Evolutionary conservation across 108 stramenopile genomes (phyloP).

Genomic region (Schizochytrium sp.): DNA sequence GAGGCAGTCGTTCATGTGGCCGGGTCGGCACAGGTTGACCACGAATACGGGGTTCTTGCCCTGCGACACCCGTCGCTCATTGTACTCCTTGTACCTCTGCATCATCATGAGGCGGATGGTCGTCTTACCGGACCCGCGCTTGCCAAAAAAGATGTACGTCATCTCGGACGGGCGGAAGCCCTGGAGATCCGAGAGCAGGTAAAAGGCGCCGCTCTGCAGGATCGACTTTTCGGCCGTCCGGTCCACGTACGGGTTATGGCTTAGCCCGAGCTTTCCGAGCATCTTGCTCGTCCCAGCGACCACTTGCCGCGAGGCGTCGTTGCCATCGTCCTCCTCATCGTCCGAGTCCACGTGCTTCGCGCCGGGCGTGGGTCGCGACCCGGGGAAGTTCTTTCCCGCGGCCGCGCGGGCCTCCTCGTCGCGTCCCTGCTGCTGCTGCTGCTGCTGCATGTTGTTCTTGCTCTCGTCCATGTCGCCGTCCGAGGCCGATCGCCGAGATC

Average conservation of each 20-base stretch:
- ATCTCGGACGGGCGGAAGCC: conserved; percentile 1
- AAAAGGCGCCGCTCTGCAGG: neutral
- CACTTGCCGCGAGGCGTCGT: neutral
- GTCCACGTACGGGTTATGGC: conserved; percentile 14
- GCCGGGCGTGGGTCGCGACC: neutral
- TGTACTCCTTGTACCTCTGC: conserved; percentile 17
- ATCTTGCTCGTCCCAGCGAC: conserved; percentile 14
- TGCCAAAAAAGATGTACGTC: conserved; percentile 8
- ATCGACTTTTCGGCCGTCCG: conserved; percentile 1
- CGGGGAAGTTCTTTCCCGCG: neutral
- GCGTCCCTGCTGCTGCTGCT: neutral
- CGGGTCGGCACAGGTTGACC: conserved; percentile 12
- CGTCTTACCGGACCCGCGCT: conserved; percentile 9
- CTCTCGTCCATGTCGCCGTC: neutral
- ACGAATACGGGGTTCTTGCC: conserved; percentile 1
- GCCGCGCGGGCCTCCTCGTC: neutral
- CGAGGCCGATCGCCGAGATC: no score
- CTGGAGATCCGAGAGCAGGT: neutral
- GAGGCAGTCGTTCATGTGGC: conserved; percentile 18
- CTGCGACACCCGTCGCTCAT: neutral
- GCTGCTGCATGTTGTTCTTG: neutral
- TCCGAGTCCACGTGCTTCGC: neutral
- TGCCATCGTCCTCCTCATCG: neutral
- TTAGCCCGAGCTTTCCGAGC: neutral
- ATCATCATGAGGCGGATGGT: conserved; percentile 19